These are phyloP conservation scores for Saccharomyces uvarum DNA, from an alignment of 1,139 yeast genomes.

Conservation along the genomic window DNA sequence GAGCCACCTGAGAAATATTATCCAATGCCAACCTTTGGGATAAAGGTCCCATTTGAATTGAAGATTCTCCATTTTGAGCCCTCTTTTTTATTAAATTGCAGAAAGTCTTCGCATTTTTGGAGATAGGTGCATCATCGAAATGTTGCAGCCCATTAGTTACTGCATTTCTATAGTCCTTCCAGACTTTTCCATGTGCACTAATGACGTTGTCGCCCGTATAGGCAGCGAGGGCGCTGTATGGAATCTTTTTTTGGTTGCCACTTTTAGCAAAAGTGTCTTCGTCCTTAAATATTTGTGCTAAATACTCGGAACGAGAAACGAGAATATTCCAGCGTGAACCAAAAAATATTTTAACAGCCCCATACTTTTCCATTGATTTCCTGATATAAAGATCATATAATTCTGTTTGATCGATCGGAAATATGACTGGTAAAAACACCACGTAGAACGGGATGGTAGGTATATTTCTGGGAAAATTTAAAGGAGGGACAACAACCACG, in stretches of 20 bases:
- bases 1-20: constrained; percentile 43
- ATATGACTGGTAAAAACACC: constrained; percentile 42
- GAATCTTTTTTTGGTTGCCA: constrained; percentile 55
- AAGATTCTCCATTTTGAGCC: constrained; percentile 5
- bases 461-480: constrained; percentile 37
- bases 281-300: constrained; percentile 42
- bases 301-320: constrained; percentile 43
- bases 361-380: constrained; percentile 40
- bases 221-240: constrained; percentile 46
- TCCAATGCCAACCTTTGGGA: constrained; percentile 45
- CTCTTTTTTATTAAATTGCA: constrained; percentile 25
- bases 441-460: constrained; percentile 61
- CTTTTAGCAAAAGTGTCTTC: constrained; percentile 49
- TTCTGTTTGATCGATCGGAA: constrained; percentile 43
- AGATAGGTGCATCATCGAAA: constrained; percentile 38
- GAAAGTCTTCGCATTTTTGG: constrained; percentile 32
- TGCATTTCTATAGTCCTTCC: constrained; percentile 45
- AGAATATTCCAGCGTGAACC: constrained; percentile 59
- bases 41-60: constrained; percentile 35
- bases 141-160: constrained; percentile 46
- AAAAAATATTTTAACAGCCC: constrained; percentile 55
- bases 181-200: constrained; percentile 50
- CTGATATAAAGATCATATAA: constrained; percentile 39
- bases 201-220: constrained; percentile 60
- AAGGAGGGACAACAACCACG: constrained; percentile 32